Percentiles rank a stretch among this genome's conserved stretches.
Evolutionary conservation across 441 rosid genomes (phyloP).

Genomic region (Gossypium laxum): DNA sequence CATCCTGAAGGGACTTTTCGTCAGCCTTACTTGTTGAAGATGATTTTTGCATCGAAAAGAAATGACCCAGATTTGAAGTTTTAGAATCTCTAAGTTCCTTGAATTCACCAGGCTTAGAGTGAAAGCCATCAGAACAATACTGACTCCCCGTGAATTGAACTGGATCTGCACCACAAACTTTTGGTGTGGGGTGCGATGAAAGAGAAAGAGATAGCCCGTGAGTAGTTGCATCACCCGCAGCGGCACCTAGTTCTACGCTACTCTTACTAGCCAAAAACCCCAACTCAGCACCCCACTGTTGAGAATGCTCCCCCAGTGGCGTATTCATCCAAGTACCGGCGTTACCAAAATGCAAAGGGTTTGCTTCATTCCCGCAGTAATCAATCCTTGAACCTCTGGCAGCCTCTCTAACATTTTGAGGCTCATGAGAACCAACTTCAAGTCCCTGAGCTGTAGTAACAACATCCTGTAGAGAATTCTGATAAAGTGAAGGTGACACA

Average conservation of each 20-base stretch:
- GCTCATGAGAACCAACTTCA: slow-evolving; percentile 12
- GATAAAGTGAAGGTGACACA: slow-evolving; percentile 19
- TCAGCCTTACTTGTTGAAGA: slow-evolving; percentile 17
- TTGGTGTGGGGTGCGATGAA: slow-evolving; percentile 29
- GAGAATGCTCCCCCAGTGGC: slow-evolving; percentile 9
- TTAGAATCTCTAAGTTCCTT: slow-evolving; percentile 22
- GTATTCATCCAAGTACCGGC: slow-evolving; percentile 22
- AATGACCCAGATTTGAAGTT: background rate
- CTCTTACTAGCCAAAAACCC: slow-evolving; percentile 19
- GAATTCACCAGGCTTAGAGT: slow-evolving; percentile 2
- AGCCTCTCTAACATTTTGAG: slow-evolving; percentile 10
- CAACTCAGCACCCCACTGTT: slow-evolving; percentile 23
- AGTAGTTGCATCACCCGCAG: slow-evolving; percentile 17
- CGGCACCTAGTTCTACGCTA: background rate
- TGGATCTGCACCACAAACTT: background rate
- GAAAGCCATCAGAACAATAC: slow-evolving; percentile 15
- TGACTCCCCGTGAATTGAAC: slow-evolving; percentile 22
- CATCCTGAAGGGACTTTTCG: slow-evolving; percentile 28
- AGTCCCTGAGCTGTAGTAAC: slow-evolving; percentile 21
- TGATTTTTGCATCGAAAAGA: slow-evolving; percentile 19
- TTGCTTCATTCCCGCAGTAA: slow-evolving; percentile 22
- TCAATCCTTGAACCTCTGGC: slow-evolving; percentile 13
- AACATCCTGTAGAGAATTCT: slow-evolving; percentile 24
- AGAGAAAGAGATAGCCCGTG: slow-evolving; percentile 44
- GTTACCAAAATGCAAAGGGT: slow-evolving; percentile 14